Evolutionary conservation across 73 alveolate genomes (phyloP).

Genomic region (Blepharisma stoltei): DNA sequence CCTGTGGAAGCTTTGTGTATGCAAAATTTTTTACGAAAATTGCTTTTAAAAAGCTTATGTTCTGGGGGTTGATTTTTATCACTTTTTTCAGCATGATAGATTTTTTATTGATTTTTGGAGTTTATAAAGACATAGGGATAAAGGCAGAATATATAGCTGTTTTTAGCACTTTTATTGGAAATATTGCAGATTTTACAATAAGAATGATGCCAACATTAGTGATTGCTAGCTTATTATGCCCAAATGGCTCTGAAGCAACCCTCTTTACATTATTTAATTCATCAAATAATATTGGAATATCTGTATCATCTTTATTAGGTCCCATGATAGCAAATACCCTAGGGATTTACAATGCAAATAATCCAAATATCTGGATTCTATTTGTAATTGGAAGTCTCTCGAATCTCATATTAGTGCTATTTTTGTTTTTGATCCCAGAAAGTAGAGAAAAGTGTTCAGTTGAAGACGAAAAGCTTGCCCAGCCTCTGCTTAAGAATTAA

Average conservation of each 20-base stretch:
- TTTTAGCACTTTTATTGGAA: background rate
- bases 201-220: constrained; percentile 1
- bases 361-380: constrained; percentile 14
- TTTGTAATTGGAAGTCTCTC: background rate
- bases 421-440: background rate
- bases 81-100: background rate
- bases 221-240: background rate
- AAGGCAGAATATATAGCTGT: background rate
- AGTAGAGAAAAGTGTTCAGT: too few species aligned
- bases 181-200: background rate
- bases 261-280: constrained; percentile 5
- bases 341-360: background rate
- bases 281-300: background rate
- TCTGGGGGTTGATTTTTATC: background rate
- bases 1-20: background rate
- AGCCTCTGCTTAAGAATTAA: too few species aligned
- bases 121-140: background rate
- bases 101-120: background rate
- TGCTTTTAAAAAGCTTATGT: background rate
- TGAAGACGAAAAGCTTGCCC: too few species aligned
- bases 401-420: background rate
- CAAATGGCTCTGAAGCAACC: constrained; percentile 13
- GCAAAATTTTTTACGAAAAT: background rate
- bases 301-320: background rate
- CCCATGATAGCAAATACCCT: background rate